phyloP scores from a whole-genome alignment of 2,329 filamentous ascomycete species.

The Trichoderma pleuroti region DNA sequence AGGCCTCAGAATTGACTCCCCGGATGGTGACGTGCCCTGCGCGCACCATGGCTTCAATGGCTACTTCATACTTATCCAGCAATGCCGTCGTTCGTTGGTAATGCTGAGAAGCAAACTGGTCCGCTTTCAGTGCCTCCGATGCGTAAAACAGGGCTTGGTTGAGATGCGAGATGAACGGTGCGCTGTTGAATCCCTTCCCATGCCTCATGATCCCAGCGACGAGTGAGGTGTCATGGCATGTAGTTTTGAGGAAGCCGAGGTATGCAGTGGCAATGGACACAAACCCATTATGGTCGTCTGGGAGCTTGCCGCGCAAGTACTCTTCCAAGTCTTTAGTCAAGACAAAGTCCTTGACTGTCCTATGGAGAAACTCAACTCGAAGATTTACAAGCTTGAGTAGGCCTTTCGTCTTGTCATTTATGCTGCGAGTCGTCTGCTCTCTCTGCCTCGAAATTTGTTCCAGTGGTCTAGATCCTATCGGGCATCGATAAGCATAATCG shows the following conservation, averaged over 20 bases:
- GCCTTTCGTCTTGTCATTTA: not conserved
- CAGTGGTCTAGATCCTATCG: not conserved
- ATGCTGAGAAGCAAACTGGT: not conserved
- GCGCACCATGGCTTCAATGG: not conserved
- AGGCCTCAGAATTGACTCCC: not conserved
- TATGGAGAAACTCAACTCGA: conserved; percentile 4
- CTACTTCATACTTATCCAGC: not conserved
- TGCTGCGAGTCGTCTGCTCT: not conserved
- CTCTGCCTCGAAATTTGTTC: not conserved
- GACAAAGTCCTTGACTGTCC: conserved; percentile 7
- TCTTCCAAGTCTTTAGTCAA: not conserved
- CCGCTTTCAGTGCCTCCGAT: not conserved
- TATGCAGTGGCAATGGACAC: not conserved
- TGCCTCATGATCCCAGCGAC: not conserved
- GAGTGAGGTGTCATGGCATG: not conserved
- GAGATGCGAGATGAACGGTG: not conserved
- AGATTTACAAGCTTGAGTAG: not conserved
- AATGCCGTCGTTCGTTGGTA: not conserved
- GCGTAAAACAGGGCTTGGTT: not conserved
- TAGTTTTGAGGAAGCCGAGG: not conserved
- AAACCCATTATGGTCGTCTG: not conserved
- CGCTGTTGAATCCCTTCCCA: not conserved
- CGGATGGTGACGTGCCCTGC: not conserved
- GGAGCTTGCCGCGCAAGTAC: not conserved
- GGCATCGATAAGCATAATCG: not conserved